Conservation (phyloP, 1,284 basidiomycete genomes). For the Austroboletus novae-zelandiae region DNA sequence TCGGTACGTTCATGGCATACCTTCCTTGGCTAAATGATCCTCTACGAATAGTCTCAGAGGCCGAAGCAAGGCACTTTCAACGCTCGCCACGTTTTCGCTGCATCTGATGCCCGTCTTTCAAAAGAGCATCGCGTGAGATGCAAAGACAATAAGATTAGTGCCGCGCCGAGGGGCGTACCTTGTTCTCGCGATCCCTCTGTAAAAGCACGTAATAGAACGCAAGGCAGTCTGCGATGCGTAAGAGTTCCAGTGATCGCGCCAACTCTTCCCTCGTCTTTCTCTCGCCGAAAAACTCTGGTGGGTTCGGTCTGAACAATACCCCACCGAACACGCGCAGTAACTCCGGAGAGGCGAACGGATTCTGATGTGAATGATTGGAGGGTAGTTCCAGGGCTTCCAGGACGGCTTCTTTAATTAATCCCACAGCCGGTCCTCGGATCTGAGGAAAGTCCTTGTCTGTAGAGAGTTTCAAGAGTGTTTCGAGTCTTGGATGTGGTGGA, state of each 20-base stretch:
- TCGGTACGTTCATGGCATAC: conserved; percentile 11
- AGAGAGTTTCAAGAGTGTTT: conserved; percentile 52
- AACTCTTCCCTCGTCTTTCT: conserved; percentile 23
- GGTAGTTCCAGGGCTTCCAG: conserved; percentile 46
- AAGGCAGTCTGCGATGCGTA: conserved; percentile 31
- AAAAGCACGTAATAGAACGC: conserved; percentile 33
- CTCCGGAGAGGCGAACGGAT: conserved; percentile 25
- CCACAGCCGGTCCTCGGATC: conserved; percentile 64
- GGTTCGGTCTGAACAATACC: conserved; percentile 29
- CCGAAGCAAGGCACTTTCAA: conserved; percentile 20
- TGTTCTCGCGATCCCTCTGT: conserved; percentile 26
- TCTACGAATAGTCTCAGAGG: conserved; percentile 26
- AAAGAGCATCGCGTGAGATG: conserved; percentile 2
- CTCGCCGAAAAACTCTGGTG: conserved; percentile 21
- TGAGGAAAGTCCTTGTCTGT: conserved; percentile 50
- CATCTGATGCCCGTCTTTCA: conserved; percentile 25
- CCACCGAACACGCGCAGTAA: conserved; percentile 25
- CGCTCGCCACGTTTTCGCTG: conserved; percentile 15
- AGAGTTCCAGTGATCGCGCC: conserved; percentile 25
- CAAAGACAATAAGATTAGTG: neutral
- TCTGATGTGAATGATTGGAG: conserved; percentile 6
- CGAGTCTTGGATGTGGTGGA: conserved; percentile 47
- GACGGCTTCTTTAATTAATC: conserved; percentile 63
- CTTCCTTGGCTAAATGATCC: conserved; percentile 16
- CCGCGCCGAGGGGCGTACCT: conserved; percentile 6